phyloP scores from a whole-genome alignment of 441 rosid species.

The Populus hybrid region DNA sequence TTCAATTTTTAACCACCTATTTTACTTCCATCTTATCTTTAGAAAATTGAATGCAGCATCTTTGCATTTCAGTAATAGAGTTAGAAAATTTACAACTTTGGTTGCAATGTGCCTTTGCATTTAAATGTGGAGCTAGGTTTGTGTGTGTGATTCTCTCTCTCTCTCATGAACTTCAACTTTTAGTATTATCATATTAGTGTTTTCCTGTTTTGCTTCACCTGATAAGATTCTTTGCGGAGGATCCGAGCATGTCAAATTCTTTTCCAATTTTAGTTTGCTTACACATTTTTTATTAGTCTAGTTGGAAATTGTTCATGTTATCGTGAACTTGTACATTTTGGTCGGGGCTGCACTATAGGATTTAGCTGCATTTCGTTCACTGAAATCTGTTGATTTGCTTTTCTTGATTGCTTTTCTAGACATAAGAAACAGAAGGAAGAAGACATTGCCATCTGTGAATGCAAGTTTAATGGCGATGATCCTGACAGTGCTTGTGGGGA shows the following conservation, averaged over 20 bases:
- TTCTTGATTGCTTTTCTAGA: slow-evolving; percentile 26
- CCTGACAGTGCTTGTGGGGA: slow-evolving; percentile 85
- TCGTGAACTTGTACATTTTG: not conserved
- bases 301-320: not conserved
- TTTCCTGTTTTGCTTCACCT: not conserved
- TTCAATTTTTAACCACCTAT: not conserved
- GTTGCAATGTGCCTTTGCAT: not conserved
- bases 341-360: slow-evolving; percentile 34
- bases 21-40: not conserved
- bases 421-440: slow-evolving; percentile 39
- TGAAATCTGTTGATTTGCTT: not conserved
- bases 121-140: not conserved
- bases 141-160: not conserved
- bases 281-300: not conserved
- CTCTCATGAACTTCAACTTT: not conserved
- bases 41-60: not conserved
- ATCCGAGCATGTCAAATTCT: not conserved
- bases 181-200: not conserved
- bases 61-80: not conserved
- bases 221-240: not conserved
- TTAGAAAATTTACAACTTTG: not conserved
- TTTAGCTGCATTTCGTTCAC: slow-evolving; percentile 57
- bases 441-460: slow-evolving; percentile 25
- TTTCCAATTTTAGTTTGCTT: not conserved
- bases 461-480: slow-evolving; percentile 45